Conservation (phyloP, 306 rosid genomes). For the Castanopsis chinensis region DNA sequence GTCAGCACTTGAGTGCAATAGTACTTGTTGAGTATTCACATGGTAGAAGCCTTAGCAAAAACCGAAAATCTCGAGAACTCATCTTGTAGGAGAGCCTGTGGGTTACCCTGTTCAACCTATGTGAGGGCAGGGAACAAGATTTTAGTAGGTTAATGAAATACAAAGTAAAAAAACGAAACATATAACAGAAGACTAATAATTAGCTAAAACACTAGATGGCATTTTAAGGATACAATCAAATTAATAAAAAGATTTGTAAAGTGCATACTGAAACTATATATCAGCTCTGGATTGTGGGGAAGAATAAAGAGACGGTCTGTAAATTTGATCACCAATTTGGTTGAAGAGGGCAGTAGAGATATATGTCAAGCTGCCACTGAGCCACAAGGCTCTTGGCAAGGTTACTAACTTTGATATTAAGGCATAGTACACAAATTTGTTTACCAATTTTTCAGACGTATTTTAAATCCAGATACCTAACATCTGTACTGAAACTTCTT, state of each 20-base stretch:
- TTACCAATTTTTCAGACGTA: background rate
- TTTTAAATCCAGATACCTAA: background rate
- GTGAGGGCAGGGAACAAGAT: background rate
- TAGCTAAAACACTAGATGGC: conserved; percentile 2
- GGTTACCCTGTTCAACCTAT: conserved; percentile 85
- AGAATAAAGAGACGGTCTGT: background rate
- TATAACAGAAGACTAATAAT: background rate
- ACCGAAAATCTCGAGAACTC: conserved; percentile 60
- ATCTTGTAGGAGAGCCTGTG: conserved; percentile 56
- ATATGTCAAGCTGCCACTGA: background rate
- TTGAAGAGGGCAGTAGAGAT: background rate
- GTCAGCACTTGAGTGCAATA: conserved; percentile 3
- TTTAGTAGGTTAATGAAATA: background rate
- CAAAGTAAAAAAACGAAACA: background rate
- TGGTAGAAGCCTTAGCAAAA: conserved; percentile 72
- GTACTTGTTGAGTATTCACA: conserved; percentile 36
- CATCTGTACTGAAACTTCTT: background rate
- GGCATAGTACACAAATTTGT: background rate
- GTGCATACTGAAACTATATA: background rate
- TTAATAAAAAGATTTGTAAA: background rate
- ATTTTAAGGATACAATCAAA: conserved; percentile 8
- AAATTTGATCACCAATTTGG: background rate
- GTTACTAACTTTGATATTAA: background rate
- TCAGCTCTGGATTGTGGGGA: background rate
- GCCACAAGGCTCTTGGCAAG: too few species aligned